Evolutionary conservation across 2,329 filamentous ascomycete genomes (phyloP).

Genomic region (Xylariales sp.): DNA sequence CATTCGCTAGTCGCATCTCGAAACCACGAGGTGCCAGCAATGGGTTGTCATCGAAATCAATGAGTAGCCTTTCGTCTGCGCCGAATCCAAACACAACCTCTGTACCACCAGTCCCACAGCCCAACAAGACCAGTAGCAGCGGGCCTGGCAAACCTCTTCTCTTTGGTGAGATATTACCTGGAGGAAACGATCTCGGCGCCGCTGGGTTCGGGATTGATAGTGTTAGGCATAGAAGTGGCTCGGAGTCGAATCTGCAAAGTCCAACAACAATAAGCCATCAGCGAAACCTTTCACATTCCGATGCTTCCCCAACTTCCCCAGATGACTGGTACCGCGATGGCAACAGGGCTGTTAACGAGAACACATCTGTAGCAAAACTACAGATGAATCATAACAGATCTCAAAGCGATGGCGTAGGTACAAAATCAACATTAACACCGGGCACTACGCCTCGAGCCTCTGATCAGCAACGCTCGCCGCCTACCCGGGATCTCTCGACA

Average conservation of each 20-base stretch:
- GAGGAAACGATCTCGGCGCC: slow-evolving; percentile 46
- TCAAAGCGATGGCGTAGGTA: slow-evolving; percentile 55
- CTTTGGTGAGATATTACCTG: slow-evolving; percentile 71
- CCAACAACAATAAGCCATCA: slow-evolving; percentile 41
- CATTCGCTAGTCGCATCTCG: slow-evolving; percentile 55
- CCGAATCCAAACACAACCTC: slow-evolving; percentile 12
- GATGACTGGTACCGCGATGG: slow-evolving; percentile 40
- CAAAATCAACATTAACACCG: slow-evolving; percentile 23
- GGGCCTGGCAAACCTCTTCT: slow-evolving; percentile 45
- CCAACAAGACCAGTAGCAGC: slow-evolving; percentile 24
- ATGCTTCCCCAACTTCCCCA: slow-evolving; percentile 58
- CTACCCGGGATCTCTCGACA: slow-evolving; percentile 22
- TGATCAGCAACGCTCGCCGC: slow-evolving; percentile 27
- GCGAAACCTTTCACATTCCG: slow-evolving; percentile 52
- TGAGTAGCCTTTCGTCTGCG: slow-evolving; percentile 33
- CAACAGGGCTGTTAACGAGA: slow-evolving; percentile 13
- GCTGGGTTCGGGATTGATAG: slow-evolving; percentile 59
- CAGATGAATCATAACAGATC: slow-evolving; percentile 44
- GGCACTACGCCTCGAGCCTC: slow-evolving; percentile 25
- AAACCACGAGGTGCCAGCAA: slow-evolving; percentile 43
- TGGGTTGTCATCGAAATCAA: slow-evolving; percentile 37
- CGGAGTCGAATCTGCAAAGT: slow-evolving; percentile 64
- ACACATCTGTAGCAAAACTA: slow-evolving; percentile 20
- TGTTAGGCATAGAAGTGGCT: slow-evolving; percentile 55
- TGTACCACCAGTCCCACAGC: slow-evolving; percentile 23